A percentile compares a stretch with the other conserved stretches of the same genome.
Conservation (phyloP, 148 eudicot genomes). For the Nepenthes mirabilis region DNA sequence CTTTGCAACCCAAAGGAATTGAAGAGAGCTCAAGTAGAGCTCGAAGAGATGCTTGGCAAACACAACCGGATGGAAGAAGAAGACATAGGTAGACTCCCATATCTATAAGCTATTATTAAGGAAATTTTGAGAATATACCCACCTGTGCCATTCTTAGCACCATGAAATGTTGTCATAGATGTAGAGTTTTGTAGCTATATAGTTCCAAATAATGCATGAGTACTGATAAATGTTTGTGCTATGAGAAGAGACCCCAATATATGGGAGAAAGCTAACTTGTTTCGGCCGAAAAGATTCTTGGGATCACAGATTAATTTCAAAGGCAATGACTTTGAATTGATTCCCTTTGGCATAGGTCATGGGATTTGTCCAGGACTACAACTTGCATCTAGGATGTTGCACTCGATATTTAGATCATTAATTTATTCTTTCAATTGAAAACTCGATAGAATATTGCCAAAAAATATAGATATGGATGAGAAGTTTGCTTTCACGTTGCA, state of each 20-base stretch:
- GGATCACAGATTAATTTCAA: background rate
- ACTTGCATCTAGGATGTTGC: conserved; percentile 4
- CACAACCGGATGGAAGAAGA: background rate
- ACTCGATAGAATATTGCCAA: background rate
- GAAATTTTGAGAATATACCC: conserved; percentile 10
- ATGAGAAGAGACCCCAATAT: conserved; percentile 7
- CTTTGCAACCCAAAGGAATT: background rate
- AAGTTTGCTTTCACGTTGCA: conserved; percentile 11
- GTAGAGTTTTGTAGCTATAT: conserved; percentile 1
- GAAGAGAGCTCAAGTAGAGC: conserved; percentile 3
- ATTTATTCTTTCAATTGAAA: conserved; percentile 4
- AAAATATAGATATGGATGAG: conserved; percentile 5
- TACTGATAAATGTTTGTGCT: conserved; percentile 10
- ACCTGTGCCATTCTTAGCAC: conserved; percentile 2
- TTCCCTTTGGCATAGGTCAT: conserved; percentile 8
- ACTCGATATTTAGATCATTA: conserved; percentile 1
- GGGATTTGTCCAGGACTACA: conserved; percentile 9
- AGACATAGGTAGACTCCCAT: conserved; percentile 4
- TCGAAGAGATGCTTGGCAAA: background rate
- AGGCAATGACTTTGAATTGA: conserved; percentile 8
- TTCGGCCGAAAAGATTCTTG: conserved; percentile 4
- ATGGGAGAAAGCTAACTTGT: background rate
- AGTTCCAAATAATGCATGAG: background rate
- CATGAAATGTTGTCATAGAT: background rate
- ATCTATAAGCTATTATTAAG: conserved; percentile 8